Evolutionary conservation across 2,329 filamentous ascomycete species (phyloP).

Genomic region (Taxawa tesnikishii): DNA sequence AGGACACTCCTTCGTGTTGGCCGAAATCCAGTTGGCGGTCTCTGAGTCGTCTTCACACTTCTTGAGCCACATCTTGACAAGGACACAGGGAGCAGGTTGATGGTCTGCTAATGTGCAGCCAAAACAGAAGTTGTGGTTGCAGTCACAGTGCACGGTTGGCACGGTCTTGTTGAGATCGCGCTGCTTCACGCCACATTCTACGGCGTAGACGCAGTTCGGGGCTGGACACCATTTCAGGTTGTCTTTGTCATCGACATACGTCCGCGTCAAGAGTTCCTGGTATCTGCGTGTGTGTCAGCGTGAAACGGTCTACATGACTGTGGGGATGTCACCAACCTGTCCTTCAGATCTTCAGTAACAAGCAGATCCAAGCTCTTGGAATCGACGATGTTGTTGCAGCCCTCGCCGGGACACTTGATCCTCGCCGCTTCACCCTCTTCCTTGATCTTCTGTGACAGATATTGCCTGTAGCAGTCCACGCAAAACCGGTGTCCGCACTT

Average conservation of each 20-base stretch:
- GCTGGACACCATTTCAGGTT: slow-evolving; percentile 95
- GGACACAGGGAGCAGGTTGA: slow-evolving; percentile 77
- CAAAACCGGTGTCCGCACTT: slow-evolving; percentile 93
- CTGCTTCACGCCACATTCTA: slow-evolving; percentile 80
- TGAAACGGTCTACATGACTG: not conserved
- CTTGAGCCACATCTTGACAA: slow-evolving; percentile 94
- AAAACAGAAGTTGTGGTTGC: slow-evolving; percentile 86
- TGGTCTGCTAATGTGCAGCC: slow-evolving; percentile 84
- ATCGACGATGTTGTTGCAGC: slow-evolving; percentile 83
- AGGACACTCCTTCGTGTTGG: slow-evolving; percentile 96
- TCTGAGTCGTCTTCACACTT: slow-evolving; percentile 98
- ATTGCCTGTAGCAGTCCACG: slow-evolving; percentile 82
- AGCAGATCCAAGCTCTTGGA: slow-evolving; percentile 76
- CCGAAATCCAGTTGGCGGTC: slow-evolving; percentile 98
- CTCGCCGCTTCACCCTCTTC: slow-evolving; percentile 91
- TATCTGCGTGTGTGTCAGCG: slow-evolving; percentile 45
- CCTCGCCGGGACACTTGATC: slow-evolving; percentile 83
- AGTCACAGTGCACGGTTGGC: slow-evolving; percentile 77
- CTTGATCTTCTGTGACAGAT: slow-evolving; percentile 82
- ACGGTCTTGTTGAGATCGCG: slow-evolving; percentile 77
- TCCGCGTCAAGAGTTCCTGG: slow-evolving; percentile 74
- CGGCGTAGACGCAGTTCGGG: slow-evolving; percentile 88
- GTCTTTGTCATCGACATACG: slow-evolving; percentile 95
- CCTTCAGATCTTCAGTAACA: slow-evolving; percentile 42
- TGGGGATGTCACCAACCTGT: slow-evolving; percentile 40